Evolutionary conservation across 2,329 filamentous ascomycete species (phyloP).

Genomic region (Aspergillus sp.): DNA sequence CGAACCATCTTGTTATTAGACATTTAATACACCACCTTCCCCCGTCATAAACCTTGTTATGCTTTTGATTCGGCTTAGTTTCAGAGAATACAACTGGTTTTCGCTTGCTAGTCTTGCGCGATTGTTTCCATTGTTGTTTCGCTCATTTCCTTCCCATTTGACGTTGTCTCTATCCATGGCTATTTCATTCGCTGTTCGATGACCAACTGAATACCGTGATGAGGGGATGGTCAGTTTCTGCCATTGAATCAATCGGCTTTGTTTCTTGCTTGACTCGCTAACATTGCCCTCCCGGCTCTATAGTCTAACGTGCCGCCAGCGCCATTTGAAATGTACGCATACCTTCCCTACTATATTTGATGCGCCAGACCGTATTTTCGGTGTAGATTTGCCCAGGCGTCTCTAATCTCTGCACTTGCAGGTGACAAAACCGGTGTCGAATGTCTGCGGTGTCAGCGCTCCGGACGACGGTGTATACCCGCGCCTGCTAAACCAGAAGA

Average conservation of each 20-base stretch:
- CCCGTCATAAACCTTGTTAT: constrained; percentile 1
- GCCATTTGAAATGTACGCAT: constrained; percentile 31
- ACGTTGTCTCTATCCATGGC: constrained; percentile 15
- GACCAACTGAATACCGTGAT: constrained; percentile 24
- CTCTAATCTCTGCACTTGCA: constrained; percentile 5
- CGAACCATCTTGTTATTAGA: constrained; percentile 5
- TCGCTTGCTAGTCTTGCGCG: background rate
- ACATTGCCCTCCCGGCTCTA: background rate
- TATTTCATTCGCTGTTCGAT: constrained; percentile 11
- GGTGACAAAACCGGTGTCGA: constrained; percentile 30
- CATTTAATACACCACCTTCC: background rate
- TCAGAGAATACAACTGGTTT: background rate
- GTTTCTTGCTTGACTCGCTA: background rate
- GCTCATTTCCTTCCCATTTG: background rate
- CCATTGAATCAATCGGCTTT: background rate
- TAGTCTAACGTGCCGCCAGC: constrained; percentile 33
- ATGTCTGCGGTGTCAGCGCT: constrained; percentile 31
- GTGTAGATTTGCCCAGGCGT: background rate
- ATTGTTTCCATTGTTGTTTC: background rate
- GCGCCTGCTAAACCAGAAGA: constrained; percentile 28
- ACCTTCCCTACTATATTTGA: background rate
- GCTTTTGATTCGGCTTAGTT: background rate
- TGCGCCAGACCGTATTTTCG: background rate
- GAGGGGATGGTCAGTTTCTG: constrained; percentile 31
- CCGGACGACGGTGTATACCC: constrained; percentile 29